Evolutionary conservation across 768 basidiomycete genomes (phyloP).

Genomic region (Mycena rebaudengoi): DNA sequence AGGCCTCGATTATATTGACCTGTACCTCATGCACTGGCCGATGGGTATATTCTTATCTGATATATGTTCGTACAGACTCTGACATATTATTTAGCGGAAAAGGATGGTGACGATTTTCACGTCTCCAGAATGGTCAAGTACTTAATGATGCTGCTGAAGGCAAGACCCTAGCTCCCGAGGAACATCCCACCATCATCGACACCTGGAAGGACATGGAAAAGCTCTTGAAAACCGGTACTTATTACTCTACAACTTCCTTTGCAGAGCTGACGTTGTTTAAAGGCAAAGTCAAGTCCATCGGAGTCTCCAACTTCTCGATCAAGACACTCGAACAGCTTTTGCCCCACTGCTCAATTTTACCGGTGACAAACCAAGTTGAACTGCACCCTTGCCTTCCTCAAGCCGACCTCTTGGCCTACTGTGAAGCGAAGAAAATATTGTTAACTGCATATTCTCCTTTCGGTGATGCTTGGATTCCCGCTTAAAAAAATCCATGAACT

Average conservation of each 20-base stretch:
- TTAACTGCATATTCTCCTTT: constrained; percentile 40
- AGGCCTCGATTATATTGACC: constrained; percentile 52
- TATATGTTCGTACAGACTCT: not conserved
- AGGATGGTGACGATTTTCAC: constrained; percentile 1
- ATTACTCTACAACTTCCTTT: constrained; percentile 4
- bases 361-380: constrained; percentile 65
- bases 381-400: constrained; percentile 67
- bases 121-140: constrained; percentile 3
- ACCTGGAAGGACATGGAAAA: constrained; percentile 43
- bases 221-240: constrained; percentile 35
- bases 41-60: constrained; percentile 11
- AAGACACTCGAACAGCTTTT: constrained; percentile 51
- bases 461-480: not conserved
- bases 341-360: constrained; percentile 53
- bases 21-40: constrained; percentile 43
- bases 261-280: constrained; percentile 15
- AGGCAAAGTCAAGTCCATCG: constrained; percentile 56
- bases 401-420: constrained; percentile 56
- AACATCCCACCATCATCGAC: constrained; percentile 37
- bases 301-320: constrained; percentile 66
- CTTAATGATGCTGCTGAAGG: too few relatives aligned
- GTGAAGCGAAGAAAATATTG: constrained; percentile 57
- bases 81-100: too few relatives aligned
- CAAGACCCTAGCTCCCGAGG: constrained; percentile 26
- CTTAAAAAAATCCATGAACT: constrained; percentile 34